Evolutionary conservation across 257 asterid genomes (phyloP), one percentile per base, ranked within the genome.

Genomic region (Solanum raphanifolium): DNA sequence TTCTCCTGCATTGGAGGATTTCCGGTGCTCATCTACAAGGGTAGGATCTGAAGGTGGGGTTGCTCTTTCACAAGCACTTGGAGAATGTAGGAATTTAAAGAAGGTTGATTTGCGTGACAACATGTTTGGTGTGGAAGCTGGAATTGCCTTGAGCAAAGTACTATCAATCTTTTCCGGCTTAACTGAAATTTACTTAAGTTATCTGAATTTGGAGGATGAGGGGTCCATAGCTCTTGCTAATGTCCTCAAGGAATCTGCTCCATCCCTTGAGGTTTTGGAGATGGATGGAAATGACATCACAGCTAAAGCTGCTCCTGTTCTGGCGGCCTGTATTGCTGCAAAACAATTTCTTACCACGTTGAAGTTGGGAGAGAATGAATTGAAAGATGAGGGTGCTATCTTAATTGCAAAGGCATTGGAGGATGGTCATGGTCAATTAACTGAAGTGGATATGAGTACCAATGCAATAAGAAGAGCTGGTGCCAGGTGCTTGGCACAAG

Each of bases 281-380:
- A 91, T 97, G 96, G 96, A 98, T 79, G 99, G 99, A 91, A 97
- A 97, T 91, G 99, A 97, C 35, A 95, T 97, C 86, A 95, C 94
- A 87, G 94, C 91, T 41, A 91, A 93, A 89, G 96, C 96, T 83
- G 98, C 98, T 85, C 94, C 98, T 74, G 94, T 87, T 85, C 91
- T 97, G 16, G 99, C 95, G 5, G 92, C 98, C 71, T 95, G 95
- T 84, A 90, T 97, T 83, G 93, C 95, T 72, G 90, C 96, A 60
- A 97, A 93, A 83, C 95, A 94, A 75, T 92, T 91, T 91, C 98
- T 95, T 32, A 89, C 93, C 74, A 93, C 90, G 60, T 88, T 97
- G 86, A 91, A 90, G 94, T 90, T 97, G 91, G 88, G 92, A 36
- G 99, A 97, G 92, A 97, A 97, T 86, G 99, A 94, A 72, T 81